Percentiles rank a stretch among this genome's conserved stretches.
Evolutionary conservation across 441 rosid species (phyloP).

Genomic region (Raphanus hybrid): DNA sequence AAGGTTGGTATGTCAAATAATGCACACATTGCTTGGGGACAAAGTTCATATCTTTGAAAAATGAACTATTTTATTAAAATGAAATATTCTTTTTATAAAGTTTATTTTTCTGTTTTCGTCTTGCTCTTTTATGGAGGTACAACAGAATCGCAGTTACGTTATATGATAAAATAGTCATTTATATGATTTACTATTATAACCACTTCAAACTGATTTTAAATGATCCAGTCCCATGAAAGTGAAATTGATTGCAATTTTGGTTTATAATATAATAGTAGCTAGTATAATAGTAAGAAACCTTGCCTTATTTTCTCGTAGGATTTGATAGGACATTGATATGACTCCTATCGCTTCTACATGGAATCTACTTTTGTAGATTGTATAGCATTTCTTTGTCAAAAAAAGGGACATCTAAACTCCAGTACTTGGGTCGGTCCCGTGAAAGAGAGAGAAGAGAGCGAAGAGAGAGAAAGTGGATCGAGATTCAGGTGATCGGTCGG

Average conservation of each 20-base stretch:
- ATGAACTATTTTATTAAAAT: not conserved
- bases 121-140: slow-evolving; percentile 11
- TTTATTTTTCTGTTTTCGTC: not conserved
- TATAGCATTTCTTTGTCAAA: slow-evolving; percentile 9
- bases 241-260: not conserved
- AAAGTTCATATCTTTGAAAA: slow-evolving; percentile 36
- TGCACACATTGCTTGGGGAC: slow-evolving; percentile 40
- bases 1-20: slow-evolving; percentile 39
- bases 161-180: not conserved
- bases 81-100: not conserved
- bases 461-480: too few species aligned
- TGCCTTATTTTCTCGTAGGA: not conserved
- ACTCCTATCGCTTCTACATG: not conserved
- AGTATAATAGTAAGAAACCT: not conserved
- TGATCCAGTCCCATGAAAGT: not conserved
- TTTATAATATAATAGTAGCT: not conserved
- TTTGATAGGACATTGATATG: slow-evolving; percentile 15
- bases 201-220: not conserved
- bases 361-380: slow-evolving; percentile 13
- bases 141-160: not conserved
- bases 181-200: not conserved
- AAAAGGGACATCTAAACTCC: slow-evolving; percentile 15
- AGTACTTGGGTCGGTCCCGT: not conserved
- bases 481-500: too few species aligned
- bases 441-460: too few species aligned